These are phyloP conservation scores for Ceratocystis eucalypticola DNA, from an alignment of 2,329 filamentous ascomycete species.

Conservation along the genomic window DNA sequence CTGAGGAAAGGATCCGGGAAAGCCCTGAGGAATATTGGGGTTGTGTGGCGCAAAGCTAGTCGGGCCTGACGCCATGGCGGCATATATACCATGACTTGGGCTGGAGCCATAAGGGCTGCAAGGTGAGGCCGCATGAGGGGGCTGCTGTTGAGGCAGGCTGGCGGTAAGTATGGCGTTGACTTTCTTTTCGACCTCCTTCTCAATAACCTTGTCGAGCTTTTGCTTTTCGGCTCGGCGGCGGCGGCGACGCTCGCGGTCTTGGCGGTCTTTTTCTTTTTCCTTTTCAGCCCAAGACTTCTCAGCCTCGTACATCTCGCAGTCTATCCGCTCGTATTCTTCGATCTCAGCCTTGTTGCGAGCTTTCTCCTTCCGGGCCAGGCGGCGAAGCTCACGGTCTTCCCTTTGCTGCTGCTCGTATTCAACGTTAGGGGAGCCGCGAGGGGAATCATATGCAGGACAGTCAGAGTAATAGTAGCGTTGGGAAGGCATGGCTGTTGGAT, in stretches of 20 bases:
- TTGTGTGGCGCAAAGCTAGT: background rate
- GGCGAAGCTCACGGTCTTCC: background rate
- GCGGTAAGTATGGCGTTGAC: background rate
- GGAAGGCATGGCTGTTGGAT: background rate
- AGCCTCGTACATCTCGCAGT: background rate
- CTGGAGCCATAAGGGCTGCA: background rate
- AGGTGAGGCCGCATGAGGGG: background rate
- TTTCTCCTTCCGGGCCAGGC: background rate
- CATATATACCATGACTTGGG: background rate
- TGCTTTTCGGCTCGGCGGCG: background rate
- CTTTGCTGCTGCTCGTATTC: background rate
- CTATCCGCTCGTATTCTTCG: background rate
- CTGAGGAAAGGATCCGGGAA: background rate
- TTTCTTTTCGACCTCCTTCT: background rate
- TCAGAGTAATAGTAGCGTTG: background rate
- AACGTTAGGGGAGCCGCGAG: background rate
- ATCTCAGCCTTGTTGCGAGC: conserved; percentile 1
- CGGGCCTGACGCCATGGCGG: background rate
- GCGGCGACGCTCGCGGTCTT: background rate
- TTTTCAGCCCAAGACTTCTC: background rate
- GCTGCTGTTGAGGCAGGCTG: background rate
- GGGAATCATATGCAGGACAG: background rate
- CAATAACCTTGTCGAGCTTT: background rate
- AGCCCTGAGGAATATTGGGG: background rate
- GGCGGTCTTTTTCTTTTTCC: background rate